phyloP scores from a whole-genome alignment of 2,329 filamentous ascomycete species.

The Xylariaceae sp. region DNA sequence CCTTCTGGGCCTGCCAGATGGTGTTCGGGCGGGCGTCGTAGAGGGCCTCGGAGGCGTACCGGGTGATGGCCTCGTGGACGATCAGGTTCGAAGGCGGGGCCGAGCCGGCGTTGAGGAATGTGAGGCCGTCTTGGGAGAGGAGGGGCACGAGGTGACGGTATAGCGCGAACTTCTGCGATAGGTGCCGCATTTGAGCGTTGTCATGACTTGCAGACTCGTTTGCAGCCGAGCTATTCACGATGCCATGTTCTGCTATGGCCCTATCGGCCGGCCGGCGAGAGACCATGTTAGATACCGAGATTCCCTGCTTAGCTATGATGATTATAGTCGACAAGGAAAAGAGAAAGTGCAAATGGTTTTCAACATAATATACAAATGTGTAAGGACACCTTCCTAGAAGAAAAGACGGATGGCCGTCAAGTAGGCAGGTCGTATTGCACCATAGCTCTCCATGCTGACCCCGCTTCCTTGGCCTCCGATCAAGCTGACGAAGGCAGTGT shows the following conservation, averaged over 20 bases:
- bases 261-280: conserved; percentile 4
- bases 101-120: conserved; percentile 38
- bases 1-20: conserved; percentile 25
- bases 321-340: too few species aligned
- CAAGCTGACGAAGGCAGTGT: too few species aligned
- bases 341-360: too few species aligned
- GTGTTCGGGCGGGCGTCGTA: conserved; percentile 30
- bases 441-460: not conserved
- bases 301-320: too few species aligned
- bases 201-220: not conserved
- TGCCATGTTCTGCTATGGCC: not conserved
- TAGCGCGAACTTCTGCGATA: conserved; percentile 19
- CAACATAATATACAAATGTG: too few species aligned
- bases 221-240: too few species aligned
- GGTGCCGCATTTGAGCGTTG: conserved; percentile 3
- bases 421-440: not conserved
- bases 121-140: conserved; percentile 12
- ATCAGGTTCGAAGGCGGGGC: conserved; percentile 38
- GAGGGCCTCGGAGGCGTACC: conserved; percentile 32
- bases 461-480: not conserved
- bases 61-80: conserved; percentile 34
- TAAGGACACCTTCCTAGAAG: not conserved
- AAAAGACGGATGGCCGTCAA: not conserved
- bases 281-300: conserved; percentile 12
- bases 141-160: conserved; percentile 30